Base-by-base conservation (phyloP, 306 rosid species). In the Acacia crassicarpa region DNA sequence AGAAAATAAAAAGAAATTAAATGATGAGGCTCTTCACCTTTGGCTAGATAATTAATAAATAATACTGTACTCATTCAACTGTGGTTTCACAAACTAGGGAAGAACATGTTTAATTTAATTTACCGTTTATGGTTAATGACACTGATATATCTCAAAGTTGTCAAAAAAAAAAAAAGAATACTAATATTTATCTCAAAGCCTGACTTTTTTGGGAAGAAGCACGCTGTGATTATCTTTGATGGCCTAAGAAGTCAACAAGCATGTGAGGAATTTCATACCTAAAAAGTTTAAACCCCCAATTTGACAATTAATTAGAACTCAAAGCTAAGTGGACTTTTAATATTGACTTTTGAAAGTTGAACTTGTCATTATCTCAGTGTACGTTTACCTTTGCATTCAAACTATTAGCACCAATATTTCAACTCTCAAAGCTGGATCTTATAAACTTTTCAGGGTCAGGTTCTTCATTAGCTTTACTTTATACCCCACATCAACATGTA, bases 331-430 rank as follows among this genome's bases (percentile, higher is more conserved):
- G 56, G 77, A 79, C 44, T 72, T 9, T 51, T 38, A 75, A 45
- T 74, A 23, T 83, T 80, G 85, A 59, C 88, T 56, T 53, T 32
- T 59, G 66, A 43, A 38, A 75, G 53, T 83, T 77, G 83, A 59
- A 86, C 45, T 32, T 72, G 54, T 23, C 68, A 83, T 62, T 11
- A 44, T 17, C 13, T 69, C 19, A 62, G 2, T 69, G 67, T 70
- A 79, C 13, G 61, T 61, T 51, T 54, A 74, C 43, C 76, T 41
- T 25, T 35, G 46, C 65, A 13, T 82, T 76, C 70, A 74, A 79
- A 76, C 54, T 62, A 13, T 14, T 2, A 0, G 33, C 48, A 71
- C 7, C 78, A 48, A 67, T 30, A 49, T 32, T 20, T 45, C 13
- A 32, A 54, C 12, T 61, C 41, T 56, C 27, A 40, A 63, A 69